phyloP scores from a whole-genome alignment of 2,329 filamentous ascomycete genomes.

The Monosporascus sp. region DNA sequence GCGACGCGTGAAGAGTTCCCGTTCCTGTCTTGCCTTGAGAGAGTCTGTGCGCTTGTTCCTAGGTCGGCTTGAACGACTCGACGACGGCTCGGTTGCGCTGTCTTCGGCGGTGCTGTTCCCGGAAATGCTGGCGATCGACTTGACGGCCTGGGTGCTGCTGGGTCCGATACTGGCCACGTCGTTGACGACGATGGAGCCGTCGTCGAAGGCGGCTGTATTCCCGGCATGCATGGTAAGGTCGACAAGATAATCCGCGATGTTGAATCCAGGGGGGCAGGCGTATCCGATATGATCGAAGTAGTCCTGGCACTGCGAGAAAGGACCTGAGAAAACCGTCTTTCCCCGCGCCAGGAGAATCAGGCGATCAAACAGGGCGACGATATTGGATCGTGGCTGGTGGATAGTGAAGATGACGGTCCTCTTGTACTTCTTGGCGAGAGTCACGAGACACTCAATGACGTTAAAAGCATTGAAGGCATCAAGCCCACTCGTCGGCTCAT shows the following conservation, averaged over 20 bases:
- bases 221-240: conserved; percentile 96
- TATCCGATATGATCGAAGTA: conserved; percentile 95
- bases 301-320: conserved; percentile 78
- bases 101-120: conserved; percentile 69
- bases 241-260: conserved; percentile 96
- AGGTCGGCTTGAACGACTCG: conserved; percentile 59
- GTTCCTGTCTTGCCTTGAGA: conserved; percentile 78
- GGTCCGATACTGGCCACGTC: conserved; percentile 68
- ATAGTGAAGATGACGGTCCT: conserved; percentile 97
- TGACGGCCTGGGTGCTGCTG: conserved; percentile 82
- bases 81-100: conserved; percentile 54
- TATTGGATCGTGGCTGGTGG: conserved; percentile 95
- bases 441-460: conserved; percentile 92
- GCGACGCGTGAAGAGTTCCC: conserved; percentile 83
- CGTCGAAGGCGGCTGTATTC: conserved; percentile 53
- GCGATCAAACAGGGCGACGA: conserved; percentile 92
- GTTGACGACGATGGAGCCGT: conserved; percentile 42
- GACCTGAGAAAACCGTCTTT: conserved; percentile 87
- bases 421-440: conserved; percentile 91
- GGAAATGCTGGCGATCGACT: conserved; percentile 82
- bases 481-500: conserved; percentile 92
- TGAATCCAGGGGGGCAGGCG: conserved; percentile 91
- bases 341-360: conserved; percentile 88
- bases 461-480: conserved; percentile 98
- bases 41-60: conserved; percentile 71